A percentile compares a stretch with the other conserved stretches of the same genome.
Conservation (phyloP, 768 basidiomycete species). For the Pulveroboletus sp. region DNA sequence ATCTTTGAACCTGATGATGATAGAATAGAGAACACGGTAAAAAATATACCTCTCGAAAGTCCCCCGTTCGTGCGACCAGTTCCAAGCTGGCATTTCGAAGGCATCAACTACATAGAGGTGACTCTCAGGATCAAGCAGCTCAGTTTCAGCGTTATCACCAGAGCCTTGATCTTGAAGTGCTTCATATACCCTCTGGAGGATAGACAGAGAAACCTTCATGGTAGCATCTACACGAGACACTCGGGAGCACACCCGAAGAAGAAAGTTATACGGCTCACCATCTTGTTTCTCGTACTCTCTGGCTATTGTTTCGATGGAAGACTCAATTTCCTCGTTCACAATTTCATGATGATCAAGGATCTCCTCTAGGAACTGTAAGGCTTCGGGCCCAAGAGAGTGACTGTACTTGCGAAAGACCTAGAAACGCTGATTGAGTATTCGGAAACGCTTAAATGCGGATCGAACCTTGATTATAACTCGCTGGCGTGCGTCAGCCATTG, state of each 20-base stretch:
- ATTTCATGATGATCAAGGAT: constrained; percentile 72
- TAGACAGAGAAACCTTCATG: constrained; percentile 73
- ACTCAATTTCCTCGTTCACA: constrained; percentile 61
- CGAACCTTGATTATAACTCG: constrained; percentile 42
- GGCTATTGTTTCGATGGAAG: constrained; percentile 73
- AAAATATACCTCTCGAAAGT: constrained; percentile 77
- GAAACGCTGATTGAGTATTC: not conserved
- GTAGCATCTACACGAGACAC: constrained; percentile 51
- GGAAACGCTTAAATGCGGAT: not conserved
- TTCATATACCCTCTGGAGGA: constrained; percentile 71
- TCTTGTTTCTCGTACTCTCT: constrained; percentile 89
- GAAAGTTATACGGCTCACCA: constrained; percentile 39
- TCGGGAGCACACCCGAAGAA: not conserved
- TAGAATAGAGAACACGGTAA: not conserved
- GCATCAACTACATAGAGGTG: constrained; percentile 84
- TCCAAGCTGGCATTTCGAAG: constrained; percentile 94
- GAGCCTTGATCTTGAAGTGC: constrained; percentile 62
- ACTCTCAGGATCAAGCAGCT: constrained; percentile 70
- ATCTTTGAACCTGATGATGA: constrained; percentile 29
- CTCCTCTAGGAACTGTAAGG: constrained; percentile 63
- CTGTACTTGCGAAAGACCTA: constrained; percentile 87
- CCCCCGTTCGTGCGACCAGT: constrained; percentile 81
- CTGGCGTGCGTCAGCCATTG: constrained; percentile 36
- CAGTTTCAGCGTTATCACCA: constrained; percentile 44
- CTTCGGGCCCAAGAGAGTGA: constrained; percentile 79